Percentiles rank a stretch among this genome's conserved stretches.
Evolutionary conservation across 768 basidiomycete genomes (phyloP).

Genomic region (Boletus bicolor): DNA sequence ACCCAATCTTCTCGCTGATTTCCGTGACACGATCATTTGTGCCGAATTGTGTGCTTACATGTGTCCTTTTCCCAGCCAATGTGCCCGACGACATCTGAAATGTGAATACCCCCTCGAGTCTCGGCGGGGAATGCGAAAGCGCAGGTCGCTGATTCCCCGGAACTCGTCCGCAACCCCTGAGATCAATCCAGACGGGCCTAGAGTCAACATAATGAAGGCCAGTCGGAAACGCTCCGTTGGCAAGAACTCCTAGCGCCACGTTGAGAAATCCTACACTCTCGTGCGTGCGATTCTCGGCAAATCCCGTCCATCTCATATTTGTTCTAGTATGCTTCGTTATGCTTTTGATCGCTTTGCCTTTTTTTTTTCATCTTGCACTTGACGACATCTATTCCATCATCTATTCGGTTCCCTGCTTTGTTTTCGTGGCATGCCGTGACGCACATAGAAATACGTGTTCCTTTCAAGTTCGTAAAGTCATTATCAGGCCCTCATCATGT

Average conservation of each 20-base stretch:
- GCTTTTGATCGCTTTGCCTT: slow-evolving; percentile 22
- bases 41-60: slow-evolving; percentile 19
- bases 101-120: slow-evolving; percentile 74
- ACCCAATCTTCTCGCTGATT: slow-evolving; percentile 26
- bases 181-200: slow-evolving; percentile 22
- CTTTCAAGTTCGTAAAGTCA: slow-evolving; percentile 4
- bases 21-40: slow-evolving; percentile 18
- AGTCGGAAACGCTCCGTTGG: slow-evolving; percentile 29
- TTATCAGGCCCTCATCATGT: slow-evolving; percentile 12
- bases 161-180: slow-evolving; percentile 27
- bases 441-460: slow-evolving; percentile 22
- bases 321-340: slow-evolving; percentile 21
- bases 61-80: slow-evolving; percentile 52
- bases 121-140: slow-evolving; percentile 60
- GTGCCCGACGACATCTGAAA: slow-evolving; percentile 61
- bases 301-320: slow-evolving; percentile 4
- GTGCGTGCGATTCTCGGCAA: slow-evolving; percentile 10
- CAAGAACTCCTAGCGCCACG: slow-evolving; percentile 21
- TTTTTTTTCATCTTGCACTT: slow-evolving; percentile 1
- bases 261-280: neutral
- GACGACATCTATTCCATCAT: slow-evolving; percentile 31
- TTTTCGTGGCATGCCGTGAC: slow-evolving; percentile 26
- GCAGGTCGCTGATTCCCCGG: slow-evolving; percentile 35
- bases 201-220: slow-evolving; percentile 21
- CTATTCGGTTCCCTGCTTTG: slow-evolving; percentile 23